Conservation (phyloP, 805 yeast species). For the Metschnikowia cerradonensis region DNA sequence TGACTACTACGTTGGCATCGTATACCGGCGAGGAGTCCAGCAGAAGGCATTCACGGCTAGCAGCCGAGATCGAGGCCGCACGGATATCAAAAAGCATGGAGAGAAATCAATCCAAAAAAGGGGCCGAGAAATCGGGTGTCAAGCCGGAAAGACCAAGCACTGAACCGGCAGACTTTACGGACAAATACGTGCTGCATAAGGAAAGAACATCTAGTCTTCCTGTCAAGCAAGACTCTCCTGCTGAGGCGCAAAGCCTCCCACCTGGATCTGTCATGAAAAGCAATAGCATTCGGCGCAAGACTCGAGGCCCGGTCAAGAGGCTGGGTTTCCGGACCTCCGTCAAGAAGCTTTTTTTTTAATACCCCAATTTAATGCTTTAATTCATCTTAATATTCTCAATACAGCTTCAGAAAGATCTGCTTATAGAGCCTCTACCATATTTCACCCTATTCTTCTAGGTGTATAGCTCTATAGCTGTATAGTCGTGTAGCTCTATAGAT, state of each 20-base stretch:
- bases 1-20: conserved; percentile 12
- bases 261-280: background rate
- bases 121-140: background rate
- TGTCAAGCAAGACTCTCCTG: background rate
- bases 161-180: background rate
- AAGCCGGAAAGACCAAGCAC: background rate
- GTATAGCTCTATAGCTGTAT: too few species aligned
- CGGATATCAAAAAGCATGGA: background rate
- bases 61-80: background rate
- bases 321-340: conserved; percentile 1
- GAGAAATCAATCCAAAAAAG: background rate
- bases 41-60: background rate
- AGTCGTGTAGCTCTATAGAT: too few species aligned
- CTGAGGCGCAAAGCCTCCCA: background rate
- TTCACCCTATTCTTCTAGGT: too few species aligned
- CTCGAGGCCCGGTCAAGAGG: background rate
- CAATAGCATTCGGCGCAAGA: background rate
- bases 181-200: background rate
- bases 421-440: too few species aligned
- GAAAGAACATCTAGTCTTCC: background rate
- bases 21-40: conserved; percentile 4
- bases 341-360: background rate
- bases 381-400: too few species aligned
- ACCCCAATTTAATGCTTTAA: background rate
- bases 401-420: too few species aligned